A percentile compares a stretch with the other conserved stretches of the same genome.
phyloP scores from a whole-genome alignment of 805 yeast genomes.

The Candida sithepensis region DNA sequence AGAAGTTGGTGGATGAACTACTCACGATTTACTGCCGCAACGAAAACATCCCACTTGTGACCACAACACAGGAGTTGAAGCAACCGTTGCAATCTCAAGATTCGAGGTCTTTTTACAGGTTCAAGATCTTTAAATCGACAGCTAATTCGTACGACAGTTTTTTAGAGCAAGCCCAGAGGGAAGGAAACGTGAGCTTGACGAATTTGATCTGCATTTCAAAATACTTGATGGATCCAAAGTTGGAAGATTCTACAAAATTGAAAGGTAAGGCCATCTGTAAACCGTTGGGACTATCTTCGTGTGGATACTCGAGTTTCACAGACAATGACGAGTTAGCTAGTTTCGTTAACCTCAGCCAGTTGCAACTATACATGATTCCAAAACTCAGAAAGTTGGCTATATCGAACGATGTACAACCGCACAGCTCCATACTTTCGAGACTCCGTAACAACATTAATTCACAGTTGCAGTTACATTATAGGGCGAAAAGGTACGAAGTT shows the following conservation, averaged over 20 bases:
- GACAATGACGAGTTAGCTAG: conserved; percentile 23
- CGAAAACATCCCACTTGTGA: conserved; percentile 24
- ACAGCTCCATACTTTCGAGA: neutral
- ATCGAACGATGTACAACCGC: neutral
- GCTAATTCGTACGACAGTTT: conserved; percentile 27
- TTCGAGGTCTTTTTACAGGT: conserved; percentile 27
- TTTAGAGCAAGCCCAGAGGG: conserved; percentile 14
- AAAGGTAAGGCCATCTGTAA: conserved; percentile 2
- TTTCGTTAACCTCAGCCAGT: conserved; percentile 28
- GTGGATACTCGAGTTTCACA: conserved; percentile 26
- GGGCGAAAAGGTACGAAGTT: conserved; percentile 16
- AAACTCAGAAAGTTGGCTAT: conserved; percentile 18
- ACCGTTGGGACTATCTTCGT: conserved; percentile 24
- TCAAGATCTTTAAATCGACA: conserved; percentile 27
- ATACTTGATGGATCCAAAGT: conserved; percentile 14
- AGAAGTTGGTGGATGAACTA: conserved; percentile 30
- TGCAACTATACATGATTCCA: conserved; percentile 34
- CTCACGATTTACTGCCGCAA: conserved; percentile 25
- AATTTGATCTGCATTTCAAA: conserved; percentile 21
- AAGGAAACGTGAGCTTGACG: conserved; percentile 16
- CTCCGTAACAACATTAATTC: conserved; percentile 18
- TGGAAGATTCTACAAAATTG: neutral
- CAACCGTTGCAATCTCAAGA: conserved; percentile 19
- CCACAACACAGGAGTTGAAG: conserved; percentile 25
- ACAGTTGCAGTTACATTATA: conserved; percentile 22